Evolutionary conservation across 768 basidiomycete genomes (phyloP), one percentile per base, ranked within the genome.

Genomic region (Sporobolomyces phaffii): DNA sequence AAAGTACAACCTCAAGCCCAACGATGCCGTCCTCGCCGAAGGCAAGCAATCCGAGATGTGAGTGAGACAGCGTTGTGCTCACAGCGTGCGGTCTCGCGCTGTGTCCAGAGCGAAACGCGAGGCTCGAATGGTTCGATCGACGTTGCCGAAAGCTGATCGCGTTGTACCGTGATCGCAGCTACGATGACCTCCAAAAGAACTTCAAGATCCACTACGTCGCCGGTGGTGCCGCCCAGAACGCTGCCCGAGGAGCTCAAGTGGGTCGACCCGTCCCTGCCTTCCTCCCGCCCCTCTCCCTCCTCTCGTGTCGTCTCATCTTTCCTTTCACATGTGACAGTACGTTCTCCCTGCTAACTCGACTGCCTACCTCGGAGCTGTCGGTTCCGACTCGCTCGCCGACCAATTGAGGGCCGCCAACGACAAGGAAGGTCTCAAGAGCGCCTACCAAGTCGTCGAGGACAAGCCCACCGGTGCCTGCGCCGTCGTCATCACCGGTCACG

Each of bases 401-500:
- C 91, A 96, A 75, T 84, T 98, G 73, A 86, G 87, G 70, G 83
- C 81, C 14, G 94, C 92, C 61, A 98, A 99, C 84, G 83, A 86
- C 79, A 87, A 88, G 59, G 96, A 97, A 79, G 91, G 91, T 17
- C 83, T 99, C 65, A 81, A 85, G 64, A 83, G 92, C 70, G 88
- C 87, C 5, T 99, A 98, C 79, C 87, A 86, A 73, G 90, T 98
- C 74, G 87, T 87, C 77, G 81, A 87, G 69, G 88, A 86, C 64
- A 86, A 86, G 76, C 86, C 90, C 79, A 98, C 96, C 9, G 96
- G 96, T 63, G 92, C 96, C 59, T 99, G 96, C 77, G 94, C 90
- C 20, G 96, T 98, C 70, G 79, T 99, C 73, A 85, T 98, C 79
- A 97, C 92, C 56, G 90, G 88, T 49, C 91, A 96, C 80, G 76